A percentile compares a stretch with the other conserved stretches of the same genome.
These are phyloP conservation scores for Candida rishiriensis DNA, from an alignment of 805 yeast genomes.

Conservation along the genomic window DNA sequence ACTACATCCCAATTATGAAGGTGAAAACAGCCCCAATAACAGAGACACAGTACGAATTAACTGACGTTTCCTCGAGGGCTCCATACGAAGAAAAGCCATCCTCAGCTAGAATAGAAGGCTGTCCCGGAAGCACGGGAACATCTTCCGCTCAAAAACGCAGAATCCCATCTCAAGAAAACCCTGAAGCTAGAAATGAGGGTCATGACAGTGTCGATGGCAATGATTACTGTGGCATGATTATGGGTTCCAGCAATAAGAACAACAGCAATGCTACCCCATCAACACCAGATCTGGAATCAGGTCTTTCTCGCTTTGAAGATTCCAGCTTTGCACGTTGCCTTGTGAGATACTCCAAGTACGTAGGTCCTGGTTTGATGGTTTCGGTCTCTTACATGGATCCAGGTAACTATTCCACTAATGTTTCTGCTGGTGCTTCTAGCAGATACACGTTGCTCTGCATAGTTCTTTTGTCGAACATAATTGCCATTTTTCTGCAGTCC, in stretches of 20 bases:
- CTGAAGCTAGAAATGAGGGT: too few species aligned
- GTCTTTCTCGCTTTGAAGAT: background rate
- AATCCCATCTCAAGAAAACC: too few species aligned
- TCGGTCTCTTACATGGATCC: conserved; percentile 51
- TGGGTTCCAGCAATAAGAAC: background rate
- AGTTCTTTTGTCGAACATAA: conserved; percentile 38
- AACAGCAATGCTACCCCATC: background rate
- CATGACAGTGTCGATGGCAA: too few species aligned
- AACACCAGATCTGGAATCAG: background rate
- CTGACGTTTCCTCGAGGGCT: too few species aligned
- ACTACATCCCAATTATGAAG: too few species aligned
- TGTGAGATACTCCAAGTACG: conserved; percentile 31
- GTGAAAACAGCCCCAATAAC: too few species aligned
- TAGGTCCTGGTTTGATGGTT: conserved; percentile 47
- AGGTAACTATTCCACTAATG: conserved; percentile 47
- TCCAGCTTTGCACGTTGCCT: background rate
- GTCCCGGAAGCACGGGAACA: too few species aligned
- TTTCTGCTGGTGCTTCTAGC: conserved; percentile 44
- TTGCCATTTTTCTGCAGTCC: conserved; percentile 43
- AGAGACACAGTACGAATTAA: too few species aligned
- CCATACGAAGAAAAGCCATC: too few species aligned
- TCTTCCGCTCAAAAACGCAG: too few species aligned
- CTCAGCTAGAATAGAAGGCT: too few species aligned
- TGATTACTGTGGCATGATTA: too few species aligned
- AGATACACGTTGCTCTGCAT: conserved; percentile 39